A percentile compares a stretch with the other conserved stretches of the same genome.
These are phyloP conservation scores for Hylodesmum podocarpum DNA, from an alignment of 306 rosid genomes.

Conservation along the genomic window DNA sequence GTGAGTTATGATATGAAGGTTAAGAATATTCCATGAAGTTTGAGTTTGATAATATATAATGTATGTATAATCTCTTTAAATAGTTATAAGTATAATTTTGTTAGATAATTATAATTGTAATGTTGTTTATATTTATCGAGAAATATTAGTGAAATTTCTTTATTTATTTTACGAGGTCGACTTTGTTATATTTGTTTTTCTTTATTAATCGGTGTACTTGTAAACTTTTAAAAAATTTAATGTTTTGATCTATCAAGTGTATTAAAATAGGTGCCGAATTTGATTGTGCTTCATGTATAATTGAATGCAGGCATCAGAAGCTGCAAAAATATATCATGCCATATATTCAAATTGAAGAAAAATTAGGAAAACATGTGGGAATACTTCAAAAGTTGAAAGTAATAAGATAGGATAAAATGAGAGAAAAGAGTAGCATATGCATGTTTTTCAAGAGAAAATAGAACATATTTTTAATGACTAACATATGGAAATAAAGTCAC, in stretches of 20 bases:
- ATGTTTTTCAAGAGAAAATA: not conserved
- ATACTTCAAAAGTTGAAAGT: slow-evolving; percentile 12
- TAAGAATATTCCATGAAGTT: too few species aligned
- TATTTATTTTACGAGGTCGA: too few species aligned
- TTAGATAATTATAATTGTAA: too few species aligned
- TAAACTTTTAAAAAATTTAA: not conserved
- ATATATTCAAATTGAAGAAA: slow-evolving; percentile 31
- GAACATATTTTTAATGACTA: not conserved
- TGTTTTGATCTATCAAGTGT: not conserved
- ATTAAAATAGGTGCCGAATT: too few species aligned
- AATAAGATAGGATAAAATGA: not conserved
- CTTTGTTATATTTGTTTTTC: not conserved
- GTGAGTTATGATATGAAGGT: too few species aligned
- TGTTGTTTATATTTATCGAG: too few species aligned
- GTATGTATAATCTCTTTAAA: too few species aligned
- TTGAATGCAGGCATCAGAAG: slow-evolving; percentile 92
- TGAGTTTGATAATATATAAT: too few species aligned
- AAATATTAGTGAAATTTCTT: too few species aligned
- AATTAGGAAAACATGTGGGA: slow-evolving; percentile 11
- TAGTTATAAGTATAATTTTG: too few species aligned
- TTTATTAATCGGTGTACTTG: not conserved
- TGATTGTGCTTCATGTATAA: slow-evolving; percentile 63
- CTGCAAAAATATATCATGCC: slow-evolving; percentile 49
- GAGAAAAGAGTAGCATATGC: not conserved
- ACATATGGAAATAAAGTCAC: not conserved